These are phyloP conservation scores for Kwoniella heveanensis DNA, from an alignment of 768 basidiomycete species.

Conservation along the genomic window DNA sequence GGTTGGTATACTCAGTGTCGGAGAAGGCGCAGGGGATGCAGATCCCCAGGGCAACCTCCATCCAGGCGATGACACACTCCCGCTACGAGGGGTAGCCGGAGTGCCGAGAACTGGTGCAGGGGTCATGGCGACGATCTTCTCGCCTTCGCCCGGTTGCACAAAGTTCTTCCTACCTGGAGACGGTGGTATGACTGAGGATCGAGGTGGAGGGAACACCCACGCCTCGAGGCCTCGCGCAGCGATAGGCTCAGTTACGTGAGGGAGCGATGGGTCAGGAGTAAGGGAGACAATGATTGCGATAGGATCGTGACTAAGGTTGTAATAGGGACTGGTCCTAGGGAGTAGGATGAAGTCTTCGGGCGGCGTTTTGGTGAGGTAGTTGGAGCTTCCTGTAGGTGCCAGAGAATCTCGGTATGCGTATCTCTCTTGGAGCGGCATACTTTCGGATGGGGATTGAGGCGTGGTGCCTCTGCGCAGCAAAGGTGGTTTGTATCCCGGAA, in stretches of 20 bases:
- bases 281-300: constrained; percentile 67
- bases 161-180: constrained; percentile 53
- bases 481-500: constrained; percentile 61
- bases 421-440: constrained; percentile 60
- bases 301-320: constrained; percentile 68
- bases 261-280: constrained; percentile 58
- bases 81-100: constrained; percentile 23
- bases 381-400: constrained; percentile 58
- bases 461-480: constrained; percentile 28
- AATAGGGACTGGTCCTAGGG: constrained; percentile 72
- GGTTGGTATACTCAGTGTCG: constrained; percentile 37
- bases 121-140: constrained; percentile 52
- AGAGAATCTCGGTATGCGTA: constrained; percentile 68
- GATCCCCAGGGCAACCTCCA: constrained; percentile 52
- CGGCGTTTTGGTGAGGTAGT: constrained; percentile 65
- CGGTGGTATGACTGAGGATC: constrained; percentile 38
- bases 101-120: constrained; percentile 42
- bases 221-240: constrained; percentile 64
- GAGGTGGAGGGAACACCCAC: constrained; percentile 71
- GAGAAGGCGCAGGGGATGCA: constrained; percentile 30
- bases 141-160: constrained; percentile 45
- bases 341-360: constrained; percentile 79
- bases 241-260: constrained; percentile 42
- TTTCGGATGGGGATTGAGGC: constrained; percentile 43
- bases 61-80: constrained; percentile 25